phyloP scores from a whole-genome alignment of 192 early-diverging fungal genomes.

The Coemansia asiatica region DNA sequence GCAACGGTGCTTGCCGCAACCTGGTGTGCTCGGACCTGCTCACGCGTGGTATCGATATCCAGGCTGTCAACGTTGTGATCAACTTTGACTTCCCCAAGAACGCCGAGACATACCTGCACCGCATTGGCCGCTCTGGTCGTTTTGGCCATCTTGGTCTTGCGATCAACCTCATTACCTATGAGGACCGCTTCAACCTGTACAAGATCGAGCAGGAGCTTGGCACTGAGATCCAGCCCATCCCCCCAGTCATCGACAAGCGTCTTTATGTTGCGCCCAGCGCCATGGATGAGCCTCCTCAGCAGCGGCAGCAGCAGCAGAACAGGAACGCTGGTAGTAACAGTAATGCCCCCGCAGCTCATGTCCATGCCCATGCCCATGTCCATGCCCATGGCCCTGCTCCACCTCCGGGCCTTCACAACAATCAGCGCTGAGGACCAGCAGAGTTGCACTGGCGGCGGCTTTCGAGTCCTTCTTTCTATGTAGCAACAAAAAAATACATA shows the following conservation, averaged over 20 bases:
- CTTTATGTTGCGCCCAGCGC: conserved; percentile 82
- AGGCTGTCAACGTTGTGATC: conserved; percentile 99
- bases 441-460: no score
- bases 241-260: conserved; percentile 92
- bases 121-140: conserved; percentile 96
- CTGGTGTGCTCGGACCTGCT: conserved; percentile 97
- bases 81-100: conserved; percentile 99
- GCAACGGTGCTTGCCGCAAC: conserved; percentile 96
- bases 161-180: conserved; percentile 98
- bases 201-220: conserved; percentile 97
- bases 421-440: conserved; percentile 13
- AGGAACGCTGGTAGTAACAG: conserved; percentile 12
- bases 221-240: conserved; percentile 97
- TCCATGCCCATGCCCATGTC: no score
- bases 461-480: not conserved
- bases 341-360: conserved; percentile 2
- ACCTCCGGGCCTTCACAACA: conserved; percentile 30
- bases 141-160: conserved; percentile 96
- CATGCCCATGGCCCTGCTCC: no score
- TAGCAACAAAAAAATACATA: no score
- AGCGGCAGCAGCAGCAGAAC: no score
- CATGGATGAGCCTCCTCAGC: conserved; percentile 66
- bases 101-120: conserved; percentile 97
- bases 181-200: conserved; percentile 97
- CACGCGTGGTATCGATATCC: conserved; percentile 99